Percentiles rank a stretch among this genome's conserved stretches.
Conservation (phyloP, 202 grass and related monocot genomes). For the Eragrostis tef region DNA sequence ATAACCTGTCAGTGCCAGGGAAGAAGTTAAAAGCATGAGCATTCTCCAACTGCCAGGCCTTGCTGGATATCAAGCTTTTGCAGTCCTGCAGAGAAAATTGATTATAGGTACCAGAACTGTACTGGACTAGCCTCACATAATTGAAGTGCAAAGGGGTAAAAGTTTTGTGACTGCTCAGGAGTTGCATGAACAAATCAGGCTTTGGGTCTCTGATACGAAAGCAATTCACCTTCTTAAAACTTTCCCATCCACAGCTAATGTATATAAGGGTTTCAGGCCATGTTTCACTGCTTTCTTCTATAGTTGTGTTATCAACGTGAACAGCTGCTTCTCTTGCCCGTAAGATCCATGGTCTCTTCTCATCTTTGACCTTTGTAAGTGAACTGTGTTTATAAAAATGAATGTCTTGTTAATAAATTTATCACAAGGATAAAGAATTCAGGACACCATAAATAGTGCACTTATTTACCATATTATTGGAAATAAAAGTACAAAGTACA, state of each 20-base stretch:
- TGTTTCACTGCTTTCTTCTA: slow-evolving; percentile 57
- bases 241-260: slow-evolving; percentile 98
- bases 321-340: slow-evolving; percentile 82
- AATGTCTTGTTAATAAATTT: slow-evolving; percentile 35
- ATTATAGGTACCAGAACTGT: slow-evolving; percentile 34
- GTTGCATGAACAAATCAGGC: slow-evolving; percentile 15
- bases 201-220: slow-evolving; percentile 31
- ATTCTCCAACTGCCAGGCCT: slow-evolving; percentile 89
- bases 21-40: slow-evolving; percentile 99
- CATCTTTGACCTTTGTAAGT: slow-evolving; percentile 73
- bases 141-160: slow-evolving; percentile 22
- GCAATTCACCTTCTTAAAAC: slow-evolving; percentile 83
- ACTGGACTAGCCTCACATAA: background rate
- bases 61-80: slow-evolving; percentile 69
- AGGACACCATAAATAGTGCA: slow-evolving; percentile 20
- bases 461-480: slow-evolving; percentile 16
- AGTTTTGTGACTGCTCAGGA: slow-evolving; percentile 16
- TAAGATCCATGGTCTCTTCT: slow-evolving; percentile 96
- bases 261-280: slow-evolving; percentile 90
- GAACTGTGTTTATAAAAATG: slow-evolving; percentile 62
- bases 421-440: slow-evolving; percentile 23
- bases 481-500: slow-evolving; percentile 32
- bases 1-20: slow-evolving; percentile 92
- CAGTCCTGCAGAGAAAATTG: slow-evolving; percentile 73
- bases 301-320: slow-evolving; percentile 65